Evolutionary conservation across 2,329 filamentous ascomycete genomes (phyloP), one percentile per base, ranked within the genome.

Genomic region (Botrytis tulipae): DNA sequence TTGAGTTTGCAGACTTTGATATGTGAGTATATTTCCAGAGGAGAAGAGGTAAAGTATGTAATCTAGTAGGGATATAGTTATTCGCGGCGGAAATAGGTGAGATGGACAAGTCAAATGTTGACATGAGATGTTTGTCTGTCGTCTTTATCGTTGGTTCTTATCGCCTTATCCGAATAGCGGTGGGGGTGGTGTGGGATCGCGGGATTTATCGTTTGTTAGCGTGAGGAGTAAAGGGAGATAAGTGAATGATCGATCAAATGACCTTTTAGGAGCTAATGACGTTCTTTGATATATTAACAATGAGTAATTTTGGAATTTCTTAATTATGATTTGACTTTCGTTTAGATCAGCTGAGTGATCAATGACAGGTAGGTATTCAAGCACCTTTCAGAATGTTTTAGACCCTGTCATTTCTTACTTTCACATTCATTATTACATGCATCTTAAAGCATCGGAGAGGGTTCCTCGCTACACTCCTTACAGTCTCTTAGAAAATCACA

Each of bases 81-180:
- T 37, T 3, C 22, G 35, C 22, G 1, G 35, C 22, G 12, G 20
- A 37, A 16, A 25, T 25, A 61, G 35, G 37, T 61, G 12, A 8
- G 35, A 42, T n/a, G 60, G 60, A 22, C 5, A 35, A 61, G 12
- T 37, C 35, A 29, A 29, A 29, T 22, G 35, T 40, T 25, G 57
- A 59, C 9, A 16, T 61, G 22, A 61, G 59, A 61, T 61, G 59
- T 37, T 16, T 35, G 37, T 40, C 4, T 14, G 35, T 25, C 12
- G 48, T n/a, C 60, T 62, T 62, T 62, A 42, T 62, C 60, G 60
- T 62, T 7, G 60, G 16, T 14, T 37, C 59, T 61, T 62, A 62
- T 62, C 60, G 60, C 25, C 60, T 62, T 62, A 62, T 62, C 37
- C 60, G 37, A n/a, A n/a, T 62, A 16, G 60, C 35, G 60, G 35